A percentile compares a stretch with the other conserved stretches of the same genome.
phyloP scores from a whole-genome alignment of 352 stramenopile genomes.

The Phytopythium montanum region DNA sequence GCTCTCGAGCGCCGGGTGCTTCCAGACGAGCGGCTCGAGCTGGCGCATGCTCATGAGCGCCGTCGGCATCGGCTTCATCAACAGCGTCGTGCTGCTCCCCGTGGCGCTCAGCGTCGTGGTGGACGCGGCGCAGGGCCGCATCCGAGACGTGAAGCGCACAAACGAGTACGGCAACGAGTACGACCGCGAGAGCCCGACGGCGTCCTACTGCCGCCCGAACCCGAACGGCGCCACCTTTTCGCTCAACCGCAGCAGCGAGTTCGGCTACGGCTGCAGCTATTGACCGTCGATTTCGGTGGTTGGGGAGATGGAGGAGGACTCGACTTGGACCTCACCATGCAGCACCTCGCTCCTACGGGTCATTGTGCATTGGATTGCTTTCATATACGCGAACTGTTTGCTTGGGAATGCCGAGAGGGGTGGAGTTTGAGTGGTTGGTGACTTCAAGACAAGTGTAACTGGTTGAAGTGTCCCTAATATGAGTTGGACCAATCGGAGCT shows the following conservation, averaged over 20 bases:
- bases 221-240: constrained; percentile 5
- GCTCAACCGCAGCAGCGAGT: constrained; percentile 1
- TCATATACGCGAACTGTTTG: neutral
- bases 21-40: constrained; percentile 36
- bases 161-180: constrained; percentile 36
- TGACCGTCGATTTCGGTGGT: no score
- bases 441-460: no score
- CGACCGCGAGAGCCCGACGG: constrained; percentile 24
- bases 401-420: neutral
- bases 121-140: constrained; percentile 32
- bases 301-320: neutral
- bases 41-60: constrained; percentile 41
- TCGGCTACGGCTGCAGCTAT: constrained; percentile 6
- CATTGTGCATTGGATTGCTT: constrained; percentile 1
- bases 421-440: no score
- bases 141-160: constrained; percentile 31
- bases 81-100: constrained; percentile 31
- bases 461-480: no score
- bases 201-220: constrained; percentile 19
- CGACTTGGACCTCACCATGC: no score
- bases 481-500: no score
- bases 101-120: constrained; percentile 41
- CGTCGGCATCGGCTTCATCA: constrained; percentile 30
- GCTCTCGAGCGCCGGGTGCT: constrained; percentile 29
- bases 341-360: neutral